phyloP scores from a whole-genome alignment of 768 basidiomycete species.

The Clitopilus hobsonii region DNA sequence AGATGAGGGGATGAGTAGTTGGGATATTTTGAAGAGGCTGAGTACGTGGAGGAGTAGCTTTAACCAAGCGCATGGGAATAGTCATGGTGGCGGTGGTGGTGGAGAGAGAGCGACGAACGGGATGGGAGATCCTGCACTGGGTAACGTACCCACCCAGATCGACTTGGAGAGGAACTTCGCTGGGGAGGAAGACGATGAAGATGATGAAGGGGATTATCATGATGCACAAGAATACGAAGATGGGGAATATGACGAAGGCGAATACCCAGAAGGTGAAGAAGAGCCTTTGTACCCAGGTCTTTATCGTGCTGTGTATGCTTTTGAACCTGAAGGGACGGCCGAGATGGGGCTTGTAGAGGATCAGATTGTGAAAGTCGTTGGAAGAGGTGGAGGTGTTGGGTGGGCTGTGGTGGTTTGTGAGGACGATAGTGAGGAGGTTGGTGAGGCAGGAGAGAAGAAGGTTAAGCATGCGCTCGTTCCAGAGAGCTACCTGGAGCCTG shows the following conservation, averaged over 20 bases:
- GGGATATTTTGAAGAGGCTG: neutral
- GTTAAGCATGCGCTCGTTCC: conserved; percentile 67
- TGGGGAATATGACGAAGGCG: conserved; percentile 20
- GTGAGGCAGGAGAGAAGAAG: conserved; percentile 6
- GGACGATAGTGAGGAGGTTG: conserved; percentile 10
- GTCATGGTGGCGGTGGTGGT: conserved; percentile 23
- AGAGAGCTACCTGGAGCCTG: conserved; percentile 68
- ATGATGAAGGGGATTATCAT: conserved; percentile 15
- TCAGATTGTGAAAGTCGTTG: conserved; percentile 68
- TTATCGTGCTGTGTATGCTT: conserved; percentile 75
- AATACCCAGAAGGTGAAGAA: conserved; percentile 26
- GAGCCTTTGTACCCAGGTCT: conserved; percentile 59
- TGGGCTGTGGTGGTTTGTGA: conserved; percentile 68
- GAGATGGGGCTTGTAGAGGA: conserved; percentile 82
- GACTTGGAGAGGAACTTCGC: conserved; percentile 48
- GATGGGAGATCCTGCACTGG: conserved; percentile 14
- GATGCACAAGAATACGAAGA: conserved; percentile 1
- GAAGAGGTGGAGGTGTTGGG: conserved; percentile 72
- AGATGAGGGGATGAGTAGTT: conserved; percentile 25
- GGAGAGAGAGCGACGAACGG: neutral
- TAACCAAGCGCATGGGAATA: conserved; percentile 20
- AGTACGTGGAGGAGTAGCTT: neutral
- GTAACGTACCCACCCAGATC: conserved; percentile 29
- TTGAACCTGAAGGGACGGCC: conserved; percentile 75
- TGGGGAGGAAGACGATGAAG: conserved; percentile 26